Base-by-base conservation (phyloP, 306 rosid species). In the Alnus rubra region DNA sequence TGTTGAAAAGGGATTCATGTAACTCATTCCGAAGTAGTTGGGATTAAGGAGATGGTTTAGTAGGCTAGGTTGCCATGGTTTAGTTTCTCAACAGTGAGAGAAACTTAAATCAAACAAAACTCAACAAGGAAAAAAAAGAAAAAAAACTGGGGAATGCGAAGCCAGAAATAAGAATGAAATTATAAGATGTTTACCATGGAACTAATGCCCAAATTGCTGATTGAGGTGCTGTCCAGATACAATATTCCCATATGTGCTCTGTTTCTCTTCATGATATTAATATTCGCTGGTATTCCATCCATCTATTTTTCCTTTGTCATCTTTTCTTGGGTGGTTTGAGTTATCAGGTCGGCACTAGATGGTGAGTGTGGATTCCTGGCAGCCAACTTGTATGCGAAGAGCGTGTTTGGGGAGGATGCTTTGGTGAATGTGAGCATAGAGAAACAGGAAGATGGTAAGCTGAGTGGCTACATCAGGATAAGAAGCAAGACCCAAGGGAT, bases 401-500 rank as follows among this genome's bases (percentile, higher is more conserved):
- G 99, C 81, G 96, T 93, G 44, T 96, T 96, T 60, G 99, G 99
- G 80, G 99, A 96, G 84, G 99, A 96, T 83, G 99, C 99, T 64
- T 74, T 96, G 82, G 99, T 93, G 80, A 96, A 96, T 84, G 81
- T 96, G 84, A 96, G 99, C 82, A 83, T 96, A 47, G 99, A 96
- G 87, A 96, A 93, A 80, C 98, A 91, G 85, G 63, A 78, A 37
- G 99, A 96, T 67, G 92, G 87, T 52, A 96, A 96, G 90, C 90
- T 96, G 81, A 87, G 92, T 72, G 99, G 99, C 56, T 96, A 93
- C 88, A 96, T 96, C 87, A 89, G 99, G 88, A 96, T 96, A 81
- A 93, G 99, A 89, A 96, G 99, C 85, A 96, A 96, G 86, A 96
- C 99, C 71, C 99, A 96, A 83, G 99, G 99, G 60, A 96, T 96